Base-by-base conservation (phyloP, 192 early-diverging fungal genomes). In the Podila minutissima region DNA sequence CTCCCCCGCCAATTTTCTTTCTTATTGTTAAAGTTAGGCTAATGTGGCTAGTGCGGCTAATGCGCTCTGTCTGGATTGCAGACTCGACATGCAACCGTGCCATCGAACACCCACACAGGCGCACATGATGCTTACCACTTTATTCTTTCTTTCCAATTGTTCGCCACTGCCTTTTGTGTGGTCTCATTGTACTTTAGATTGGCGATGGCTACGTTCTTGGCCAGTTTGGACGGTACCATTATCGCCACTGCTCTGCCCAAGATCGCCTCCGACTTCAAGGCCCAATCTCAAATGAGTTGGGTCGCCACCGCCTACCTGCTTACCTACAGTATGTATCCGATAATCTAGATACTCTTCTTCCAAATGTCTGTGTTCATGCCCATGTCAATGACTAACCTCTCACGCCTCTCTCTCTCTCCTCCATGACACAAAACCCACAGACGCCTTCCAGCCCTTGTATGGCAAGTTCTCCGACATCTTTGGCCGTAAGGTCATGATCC, bases 401-500 rank as follows among this genome's bases (percentile, higher is more conserved):
- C 33, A 26, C 8, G 22, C 12, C 26, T 29, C 31, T 22, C 19
- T 3, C 20, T 26, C 51, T 29, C 37, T 59, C 26, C n/a, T 66
- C 15, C 28, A 15, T 33, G 12, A 15, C 24, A 13, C 20, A 38
- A n/a, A 26, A 28, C 33, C 41, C 59, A 66, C 29, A 61, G 64
- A 65, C 15, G 89, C 93, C 6, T 86, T 92, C 53, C 85, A 91
- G 70, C 90, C 91, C 63, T 76, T 88, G 4, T 96, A 87, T 81
- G 94, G 91, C 55, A 93, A 22, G 74, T 86, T 97, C 67, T 89
- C 93, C 60, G 96, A 98, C 67, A 97, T 97, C 67, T 93, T 97
- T 84, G 95, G 95, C 13, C 89, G 95, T 49, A 93, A 95, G 69
- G 64, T 83, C 24, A 89, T 89, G 19, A 89, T 98, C 33, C 67